Evolutionary conservation across 108 stramenopile genomes (phyloP), one percentile per base, ranked within the genome.

Genomic region (Pseudonitzschia multistriata): DNA sequence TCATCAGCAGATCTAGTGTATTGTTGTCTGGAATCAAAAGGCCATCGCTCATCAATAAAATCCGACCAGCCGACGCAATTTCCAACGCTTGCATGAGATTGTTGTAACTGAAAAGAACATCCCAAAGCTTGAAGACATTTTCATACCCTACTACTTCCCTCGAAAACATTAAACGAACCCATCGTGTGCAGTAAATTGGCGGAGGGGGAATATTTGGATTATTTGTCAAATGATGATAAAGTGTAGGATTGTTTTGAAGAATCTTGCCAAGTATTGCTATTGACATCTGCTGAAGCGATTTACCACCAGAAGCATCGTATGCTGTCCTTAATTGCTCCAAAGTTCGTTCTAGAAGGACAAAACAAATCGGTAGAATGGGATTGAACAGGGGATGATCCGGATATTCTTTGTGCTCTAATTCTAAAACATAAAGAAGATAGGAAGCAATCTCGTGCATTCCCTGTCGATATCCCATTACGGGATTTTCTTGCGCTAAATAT

Each of bases 391-490:
- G 76, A 53, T 68, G 52, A 24, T 72, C 50, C 28, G 74, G 56
- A 45, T 63, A 72, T 22, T 54, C 19, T 47, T 52, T 19, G 35
- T 80, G 33, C n/a, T 90, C 89, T 70, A 85, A 79, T 78, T 94
- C 92, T 15, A 89, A 47, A 0, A 74, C 87, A 75, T 81, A 70
- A 39, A 91, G 34, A 6, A 91, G 49, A 63, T 85, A 88, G 54
- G 83, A 84, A 5, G 87, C 79, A 57, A 91, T 83, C 57, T 94
- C 93, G 59, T 94, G 93, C 93, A 94, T 94, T 6, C 93, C 93
- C 68, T 94, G 90, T 45, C 89, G 85, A 79, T 94, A 91, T 52
- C 90, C 93, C 53, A 89, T 80, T 13, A 57, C 67, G 1, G 83
- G 73, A 39, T 90, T 82, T 62, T 81, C 83, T 48, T 73, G 68